Evolutionary conservation across 495 filamentous ascomycete genomes (phyloP).

Genomic region (Xylaria venustula): DNA sequence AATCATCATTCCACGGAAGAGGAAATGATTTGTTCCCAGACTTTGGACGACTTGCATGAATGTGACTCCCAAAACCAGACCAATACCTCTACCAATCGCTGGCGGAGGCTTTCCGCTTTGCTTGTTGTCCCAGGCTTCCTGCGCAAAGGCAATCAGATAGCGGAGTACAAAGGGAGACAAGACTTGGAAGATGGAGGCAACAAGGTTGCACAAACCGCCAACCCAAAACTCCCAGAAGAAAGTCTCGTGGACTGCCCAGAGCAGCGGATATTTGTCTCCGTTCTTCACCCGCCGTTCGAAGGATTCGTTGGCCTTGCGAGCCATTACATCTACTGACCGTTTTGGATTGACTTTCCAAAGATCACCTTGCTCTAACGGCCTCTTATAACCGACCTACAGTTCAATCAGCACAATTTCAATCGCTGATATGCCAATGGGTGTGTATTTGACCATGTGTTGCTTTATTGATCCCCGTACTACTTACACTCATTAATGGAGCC

Average conservation of each 20-base stretch:
- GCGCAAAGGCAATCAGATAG: slow-evolving; percentile 77
- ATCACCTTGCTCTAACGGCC: slow-evolving; percentile 78
- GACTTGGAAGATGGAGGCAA: slow-evolving; percentile 66
- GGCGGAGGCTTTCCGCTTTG: slow-evolving; percentile 53
- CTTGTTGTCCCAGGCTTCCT: slow-evolving; percentile 66
- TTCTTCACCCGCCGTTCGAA: slow-evolving; percentile 64
- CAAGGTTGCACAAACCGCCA: slow-evolving; percentile 74
- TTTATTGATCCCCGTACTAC: slow-evolving; percentile 23
- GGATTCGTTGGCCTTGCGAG: slow-evolving; percentile 59
- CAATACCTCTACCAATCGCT: slow-evolving; percentile 64
- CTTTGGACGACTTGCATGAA: slow-evolving; percentile 73
- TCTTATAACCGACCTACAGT: slow-evolving; percentile 70
- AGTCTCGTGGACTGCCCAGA: slow-evolving; percentile 82
- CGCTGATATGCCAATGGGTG: too few species aligned
- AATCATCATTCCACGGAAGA: slow-evolving; percentile 77
- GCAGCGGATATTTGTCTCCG: slow-evolving; percentile 71
- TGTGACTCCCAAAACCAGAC: slow-evolving; percentile 72
- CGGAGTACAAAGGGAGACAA: slow-evolving; percentile 71
- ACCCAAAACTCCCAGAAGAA: slow-evolving; percentile 84
- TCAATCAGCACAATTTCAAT: slow-evolving; percentile 1
- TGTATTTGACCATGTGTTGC: too few species aligned
- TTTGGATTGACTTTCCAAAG: slow-evolving; percentile 85
- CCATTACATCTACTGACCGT: slow-evolving; percentile 66
- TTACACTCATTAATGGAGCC: slow-evolving; percentile 63
- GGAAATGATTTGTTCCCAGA: slow-evolving; percentile 74